These are phyloP conservation scores for Aureobasidium sp. DNA, from an alignment of 2,329 filamentous ascomycete genomes.

Conservation along the genomic window DNA sequence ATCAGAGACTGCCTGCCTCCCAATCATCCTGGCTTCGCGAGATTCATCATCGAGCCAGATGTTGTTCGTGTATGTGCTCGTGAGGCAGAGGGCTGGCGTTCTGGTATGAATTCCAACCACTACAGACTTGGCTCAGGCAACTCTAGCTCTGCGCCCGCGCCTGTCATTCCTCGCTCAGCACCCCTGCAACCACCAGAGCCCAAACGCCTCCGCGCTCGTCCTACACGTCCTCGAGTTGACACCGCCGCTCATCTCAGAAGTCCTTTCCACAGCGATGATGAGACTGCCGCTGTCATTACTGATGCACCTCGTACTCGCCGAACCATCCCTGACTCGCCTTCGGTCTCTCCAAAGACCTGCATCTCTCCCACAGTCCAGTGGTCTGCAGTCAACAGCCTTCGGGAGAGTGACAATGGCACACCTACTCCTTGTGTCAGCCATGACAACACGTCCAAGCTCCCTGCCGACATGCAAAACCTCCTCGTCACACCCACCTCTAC, in stretches of 20 bases:
- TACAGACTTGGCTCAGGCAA: background rate
- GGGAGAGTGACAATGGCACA: background rate
- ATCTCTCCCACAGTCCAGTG: constrained; percentile 18
- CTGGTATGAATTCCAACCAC: background rate
- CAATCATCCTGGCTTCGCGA: constrained; percentile 47
- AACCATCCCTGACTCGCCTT: constrained; percentile 19
- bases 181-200: constrained; percentile 9
- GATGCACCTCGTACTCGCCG: background rate
- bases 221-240: constrained; percentile 21
- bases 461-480: background rate
- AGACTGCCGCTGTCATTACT: background rate
- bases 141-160: background rate
- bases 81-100: constrained; percentile 34
- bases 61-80: constrained; percentile 32
- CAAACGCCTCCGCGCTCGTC: constrained; percentile 16
- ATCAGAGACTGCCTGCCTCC: constrained; percentile 61
- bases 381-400: constrained; percentile 24
- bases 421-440: background rate
- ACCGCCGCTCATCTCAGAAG: constrained; percentile 11
- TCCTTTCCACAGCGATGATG: constrained; percentile 1
- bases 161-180: constrained; percentile 19
- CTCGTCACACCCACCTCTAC: constrained; percentile 5
- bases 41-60: constrained; percentile 35
- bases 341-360: constrained; percentile 26
- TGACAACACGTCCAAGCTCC: background rate